Base-by-base conservation (phyloP, 2,329 filamentous ascomycete species). In the Dothiorella sarmentorum region DNA sequence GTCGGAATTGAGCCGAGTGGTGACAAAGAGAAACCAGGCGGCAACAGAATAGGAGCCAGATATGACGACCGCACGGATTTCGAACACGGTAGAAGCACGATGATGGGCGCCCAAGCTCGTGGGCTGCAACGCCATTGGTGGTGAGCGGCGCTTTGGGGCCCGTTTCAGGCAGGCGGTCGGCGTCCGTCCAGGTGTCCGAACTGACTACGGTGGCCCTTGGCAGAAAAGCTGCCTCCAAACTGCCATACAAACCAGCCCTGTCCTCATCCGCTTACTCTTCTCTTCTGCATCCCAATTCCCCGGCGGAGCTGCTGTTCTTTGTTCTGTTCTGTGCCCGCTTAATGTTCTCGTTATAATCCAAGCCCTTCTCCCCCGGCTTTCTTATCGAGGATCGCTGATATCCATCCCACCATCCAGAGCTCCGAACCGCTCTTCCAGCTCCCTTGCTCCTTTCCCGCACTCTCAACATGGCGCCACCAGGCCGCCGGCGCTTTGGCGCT, bases 401-500 rank as follows among this genome's bases (percentile, higher is more conserved):
- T 45, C 29, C 42, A 43, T 45, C 29, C 42, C 29, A 10, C 42
- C 53, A 37, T 26, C 20, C 20, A n/a, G 43, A 44, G 42, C 40
- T 45, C 38, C 33, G 44, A 42, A 51, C 35, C 49, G 56, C 56
- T 58, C 44, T 7, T n/a, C 47, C 37, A 59, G 51, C 38, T 51
- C 33, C 60, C 49, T 58, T 51, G 40, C 56, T 56, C 59, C 38
- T 37, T 59, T 49, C 7, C 33, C 38, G 64, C 62, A 65, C 65
- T 65, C 68, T 72, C 65, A 68, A 58, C 64, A 80, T 80, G 78
- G 72, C 75, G 62, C 75, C 76, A 9, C 76, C 76, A 58, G 77
- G 78, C 61, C 74, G 74, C 60, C 73, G 78, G 71, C 70, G 70
- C 66, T 63, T 62, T 49, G 62, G 61, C 26, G 75, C 75, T 61